Evolutionary conservation across 129 eudicot genomes (phyloP).

Genomic region (Ambrosia artemisiifolia): DNA sequence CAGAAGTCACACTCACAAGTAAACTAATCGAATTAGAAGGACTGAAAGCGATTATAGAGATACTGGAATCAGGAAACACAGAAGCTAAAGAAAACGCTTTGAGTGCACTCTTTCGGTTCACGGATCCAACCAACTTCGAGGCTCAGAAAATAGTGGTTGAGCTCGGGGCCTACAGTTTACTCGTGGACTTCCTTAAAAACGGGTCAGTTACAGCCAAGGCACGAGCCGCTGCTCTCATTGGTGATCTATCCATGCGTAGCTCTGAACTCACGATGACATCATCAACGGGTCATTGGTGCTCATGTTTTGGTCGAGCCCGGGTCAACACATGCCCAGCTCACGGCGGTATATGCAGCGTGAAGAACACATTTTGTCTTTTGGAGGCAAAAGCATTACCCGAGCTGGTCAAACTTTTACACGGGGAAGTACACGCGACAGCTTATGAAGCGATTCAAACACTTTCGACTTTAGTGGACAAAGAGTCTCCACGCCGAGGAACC

Average conservation of each 20-base stretch:
- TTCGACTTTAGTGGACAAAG: slow-evolving; percentile 55
- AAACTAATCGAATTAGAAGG: slow-evolving; percentile 63
- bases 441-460: slow-evolving; percentile 66
- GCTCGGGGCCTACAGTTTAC: slow-evolving; percentile 38
- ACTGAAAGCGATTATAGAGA: slow-evolving; percentile 50
- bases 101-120: slow-evolving; percentile 66
- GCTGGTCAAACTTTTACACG: slow-evolving; percentile 43
- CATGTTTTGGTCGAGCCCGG: slow-evolving; percentile 29
- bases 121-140: slow-evolving; percentile 61
- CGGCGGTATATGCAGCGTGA: slow-evolving; percentile 54
- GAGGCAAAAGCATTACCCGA: slow-evolving; percentile 57
- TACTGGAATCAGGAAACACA: slow-evolving; percentile 39
- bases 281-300: slow-evolving; percentile 13
- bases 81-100: slow-evolving; percentile 69
- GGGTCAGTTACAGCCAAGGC: slow-evolving; percentile 56
- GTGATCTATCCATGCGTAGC: slow-evolving; percentile 63
- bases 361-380: slow-evolving; percentile 48
- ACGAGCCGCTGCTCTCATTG: slow-evolving; percentile 59
- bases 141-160: slow-evolving; percentile 51
- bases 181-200: slow-evolving; percentile 37
- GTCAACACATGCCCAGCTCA: slow-evolving; percentile 43
- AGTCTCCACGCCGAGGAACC: slow-evolving; percentile 50
- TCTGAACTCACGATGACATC: slow-evolving; percentile 35
- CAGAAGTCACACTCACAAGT: slow-evolving; percentile 46
- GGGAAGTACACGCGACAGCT: slow-evolving; percentile 46